Conservation (phyloP, 2,329 filamentous ascomycete species). For the Colletotrichum euphorbiae region DNA sequence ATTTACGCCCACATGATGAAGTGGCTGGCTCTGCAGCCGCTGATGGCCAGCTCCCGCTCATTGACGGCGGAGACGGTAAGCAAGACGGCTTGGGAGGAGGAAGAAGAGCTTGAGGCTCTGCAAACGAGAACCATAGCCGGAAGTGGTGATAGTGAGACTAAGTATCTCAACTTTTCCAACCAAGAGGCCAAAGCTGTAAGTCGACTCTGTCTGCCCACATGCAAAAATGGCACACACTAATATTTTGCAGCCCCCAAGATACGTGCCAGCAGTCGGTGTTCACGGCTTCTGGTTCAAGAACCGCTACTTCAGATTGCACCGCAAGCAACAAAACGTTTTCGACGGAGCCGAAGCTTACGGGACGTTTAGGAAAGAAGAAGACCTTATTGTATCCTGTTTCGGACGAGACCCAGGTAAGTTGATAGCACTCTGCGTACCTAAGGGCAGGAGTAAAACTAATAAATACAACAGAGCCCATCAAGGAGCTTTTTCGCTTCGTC, state of each 20-base stretch:
- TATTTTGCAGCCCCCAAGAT: constrained; percentile 58
- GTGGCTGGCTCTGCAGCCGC: constrained; percentile 66
- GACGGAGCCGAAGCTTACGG: constrained; percentile 50
- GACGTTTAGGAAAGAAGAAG: constrained; percentile 63
- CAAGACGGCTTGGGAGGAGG: constrained; percentile 67
- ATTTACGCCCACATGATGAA: constrained; percentile 70
- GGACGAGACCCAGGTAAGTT: constrained; percentile 55
- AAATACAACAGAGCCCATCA: constrained; percentile 61
- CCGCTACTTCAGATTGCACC: constrained; percentile 61
- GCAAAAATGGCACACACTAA: background rate
- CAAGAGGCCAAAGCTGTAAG: constrained; percentile 64
- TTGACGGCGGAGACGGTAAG: constrained; percentile 67
- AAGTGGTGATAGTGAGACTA: constrained; percentile 47
- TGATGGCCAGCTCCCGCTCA: constrained; percentile 62
- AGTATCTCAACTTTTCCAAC: constrained; percentile 70
- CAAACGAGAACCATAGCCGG: constrained; percentile 51
- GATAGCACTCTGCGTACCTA: background rate
- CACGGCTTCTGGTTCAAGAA: constrained; percentile 67
- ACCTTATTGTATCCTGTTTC: constrained; percentile 66
- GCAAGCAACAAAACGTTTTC: constrained; percentile 58
- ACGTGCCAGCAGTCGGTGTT: constrained; percentile 64
- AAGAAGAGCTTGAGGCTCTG: constrained; percentile 58
- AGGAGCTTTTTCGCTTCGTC: constrained; percentile 64
- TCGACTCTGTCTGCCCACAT: constrained; percentile 1
- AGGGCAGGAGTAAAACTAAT: background rate